Base-by-base conservation (phyloP, 257 asterid genomes). In the Thymus mandschuricus region DNA sequence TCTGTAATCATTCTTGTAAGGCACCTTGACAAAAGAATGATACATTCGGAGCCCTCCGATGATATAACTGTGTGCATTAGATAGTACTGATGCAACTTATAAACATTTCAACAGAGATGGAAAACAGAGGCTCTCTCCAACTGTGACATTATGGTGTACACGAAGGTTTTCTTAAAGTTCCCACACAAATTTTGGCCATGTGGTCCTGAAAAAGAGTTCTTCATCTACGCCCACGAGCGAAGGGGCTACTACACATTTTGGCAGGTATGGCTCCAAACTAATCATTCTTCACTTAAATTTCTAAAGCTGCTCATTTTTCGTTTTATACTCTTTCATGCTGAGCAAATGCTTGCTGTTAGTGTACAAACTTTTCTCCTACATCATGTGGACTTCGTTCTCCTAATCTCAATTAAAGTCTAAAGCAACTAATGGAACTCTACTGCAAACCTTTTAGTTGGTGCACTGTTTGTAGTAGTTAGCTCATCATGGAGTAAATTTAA, bases 201-300 rank as follows among this genome's bases (percentile, higher is more conserved):
- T 78, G 96, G 86, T n/a, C 88, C 96, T 5, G 96, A 78, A 21
- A 89, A 89, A 79, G 97, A 93, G 86, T 93, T 93, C 61, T 93
- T 93, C 82, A 87, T 93, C 70, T 90, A 87, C 31, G 98, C 98
- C 70, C 96, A 91, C 67, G 86, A 91, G 64, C 82, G 89, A 45
- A 80, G 97, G 82, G 98, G 98, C 60, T 93, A 93, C 91, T 93
- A 86, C 80, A 93, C 98, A 1, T 93, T 91, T 80, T 93, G 98
- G 98, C 98, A 93, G 98, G 97, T 93, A 21, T 72, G 2, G 69
- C 50, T 66, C 30, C 4, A 46, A 52, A 30, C 9, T 69, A 46
- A 44, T 62, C 41, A 38, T 50, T 58, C 7, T 64, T 27, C 45
- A 9, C 67, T 11, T 52, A 15, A 15, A 50, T 72, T 43, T 65